Evolutionary conservation across 2,329 filamentous ascomycete species (phyloP).

Genomic region (Fonsecaea erecta): DNA sequence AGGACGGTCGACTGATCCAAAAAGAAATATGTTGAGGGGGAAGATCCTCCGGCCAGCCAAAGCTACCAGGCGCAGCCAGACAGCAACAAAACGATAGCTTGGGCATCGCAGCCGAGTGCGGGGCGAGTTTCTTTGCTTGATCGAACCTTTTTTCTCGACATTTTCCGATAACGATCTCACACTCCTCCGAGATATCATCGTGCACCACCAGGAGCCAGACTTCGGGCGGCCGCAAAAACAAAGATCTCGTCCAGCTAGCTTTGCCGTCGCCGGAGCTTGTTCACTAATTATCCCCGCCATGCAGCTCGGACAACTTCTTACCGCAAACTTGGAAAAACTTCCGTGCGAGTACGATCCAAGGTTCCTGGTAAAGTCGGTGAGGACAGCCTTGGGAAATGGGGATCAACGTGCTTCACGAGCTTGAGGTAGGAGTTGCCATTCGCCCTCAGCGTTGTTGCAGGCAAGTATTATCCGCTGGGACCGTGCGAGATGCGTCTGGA

Average conservation of each 20-base stretch:
- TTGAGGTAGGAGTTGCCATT: conserved; percentile 12
- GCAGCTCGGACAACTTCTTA: conserved; percentile 1
- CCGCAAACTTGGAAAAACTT: background rate
- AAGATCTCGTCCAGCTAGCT: background rate
- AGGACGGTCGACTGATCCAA: background rate
- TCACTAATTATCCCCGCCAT: background rate
- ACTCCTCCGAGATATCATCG: conserved; percentile 28
- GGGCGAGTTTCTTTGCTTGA: conserved; percentile 9
- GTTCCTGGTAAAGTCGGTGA: conserved; percentile 14
- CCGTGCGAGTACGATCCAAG: background rate
- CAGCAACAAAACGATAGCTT: conserved; percentile 4
- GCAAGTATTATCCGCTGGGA: background rate
- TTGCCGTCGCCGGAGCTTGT: background rate
- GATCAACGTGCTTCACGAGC: conserved; percentile 7
- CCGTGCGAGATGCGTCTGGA: background rate
- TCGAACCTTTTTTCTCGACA: conserved; percentile 13
- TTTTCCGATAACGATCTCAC: conserved; percentile 11
- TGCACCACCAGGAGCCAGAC: conserved; percentile 4
- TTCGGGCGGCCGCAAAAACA: background rate
- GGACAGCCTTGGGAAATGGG: background rate
- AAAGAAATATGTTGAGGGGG: conserved; percentile 29
- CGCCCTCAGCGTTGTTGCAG: background rate
- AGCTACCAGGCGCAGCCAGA: conserved; percentile 1
- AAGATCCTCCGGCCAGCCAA: conserved; percentile 7
- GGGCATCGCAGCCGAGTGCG: conserved; percentile 17